A percentile compares a stretch with the other conserved stretches of the same genome.
phyloP scores from a whole-genome alignment of 768 basidiomycete species.

The Macrocybe gigantea region DNA sequence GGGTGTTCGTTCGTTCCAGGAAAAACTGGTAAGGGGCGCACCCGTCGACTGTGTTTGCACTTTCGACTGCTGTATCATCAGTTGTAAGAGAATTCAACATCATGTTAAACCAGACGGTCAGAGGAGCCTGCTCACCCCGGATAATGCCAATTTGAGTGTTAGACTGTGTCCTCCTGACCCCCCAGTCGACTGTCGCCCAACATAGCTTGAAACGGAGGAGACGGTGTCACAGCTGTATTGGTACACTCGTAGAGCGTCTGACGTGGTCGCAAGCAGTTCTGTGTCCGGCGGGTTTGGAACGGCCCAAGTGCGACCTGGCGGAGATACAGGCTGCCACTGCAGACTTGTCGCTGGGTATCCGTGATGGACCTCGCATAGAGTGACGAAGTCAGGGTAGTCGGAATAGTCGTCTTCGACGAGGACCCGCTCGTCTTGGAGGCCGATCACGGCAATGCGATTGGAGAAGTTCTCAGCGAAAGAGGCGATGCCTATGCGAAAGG shows the following conservation, averaged over 20 bases:
- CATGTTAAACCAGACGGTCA: constrained; percentile 4
- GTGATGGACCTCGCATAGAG: constrained; percentile 77
- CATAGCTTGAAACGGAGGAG: constrained; percentile 53
- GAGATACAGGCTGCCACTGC: constrained; percentile 85
- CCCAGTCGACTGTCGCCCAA: constrained; percentile 52
- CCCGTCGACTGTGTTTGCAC: constrained; percentile 77
- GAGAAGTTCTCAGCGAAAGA: constrained; percentile 83
- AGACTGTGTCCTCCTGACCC: constrained; percentile 53
- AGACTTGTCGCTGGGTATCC: constrained; percentile 92
- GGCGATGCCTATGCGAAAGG: constrained; percentile 80
- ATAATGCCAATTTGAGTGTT: constrained; percentile 69
- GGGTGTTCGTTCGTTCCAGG: constrained; percentile 93
- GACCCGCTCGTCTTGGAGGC: constrained; percentile 81
- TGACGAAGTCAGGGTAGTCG: constrained; percentile 82
- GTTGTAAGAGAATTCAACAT: constrained; percentile 5
- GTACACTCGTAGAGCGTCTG: constrained; percentile 89
- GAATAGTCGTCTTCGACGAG: constrained; percentile 80
- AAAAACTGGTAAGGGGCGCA: constrained; percentile 93
- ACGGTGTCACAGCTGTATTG: constrained; percentile 75
- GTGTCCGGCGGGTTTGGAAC: constrained; percentile 52
- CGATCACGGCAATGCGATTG: constrained; percentile 75
- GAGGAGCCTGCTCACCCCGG: constrained; percentile 55
- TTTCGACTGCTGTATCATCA: constrained; percentile 68
- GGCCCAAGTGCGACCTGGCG: constrained; percentile 59
- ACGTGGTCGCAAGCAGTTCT: constrained; percentile 90